These are phyloP conservation scores for Pseudogymnoascus sp. DNA, from an alignment of 2,329 filamentous ascomycete species.

Conservation along the genomic window DNA sequence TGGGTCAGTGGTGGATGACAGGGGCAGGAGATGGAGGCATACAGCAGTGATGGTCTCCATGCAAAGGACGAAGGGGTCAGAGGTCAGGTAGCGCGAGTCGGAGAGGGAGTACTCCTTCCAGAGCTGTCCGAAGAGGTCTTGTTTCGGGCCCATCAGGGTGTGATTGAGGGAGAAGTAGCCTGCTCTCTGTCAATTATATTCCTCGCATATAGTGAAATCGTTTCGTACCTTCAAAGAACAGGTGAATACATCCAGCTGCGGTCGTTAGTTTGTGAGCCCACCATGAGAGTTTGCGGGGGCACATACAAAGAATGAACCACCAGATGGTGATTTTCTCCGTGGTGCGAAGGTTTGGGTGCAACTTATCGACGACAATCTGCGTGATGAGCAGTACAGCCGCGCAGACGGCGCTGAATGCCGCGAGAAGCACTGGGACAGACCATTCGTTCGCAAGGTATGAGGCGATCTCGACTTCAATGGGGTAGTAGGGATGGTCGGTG, in stretches of 20 bases:
- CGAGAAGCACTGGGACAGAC: slow-evolving; percentile 48
- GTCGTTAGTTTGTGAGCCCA: neutral
- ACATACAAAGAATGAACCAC: slow-evolving; percentile 69
- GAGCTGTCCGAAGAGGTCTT: slow-evolving; percentile 41
- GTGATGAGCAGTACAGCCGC: slow-evolving; percentile 48
- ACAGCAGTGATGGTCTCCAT: slow-evolving; percentile 47
- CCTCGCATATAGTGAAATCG: neutral
- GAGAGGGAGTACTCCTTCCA: slow-evolving; percentile 52
- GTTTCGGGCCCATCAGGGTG: slow-evolving; percentile 31
- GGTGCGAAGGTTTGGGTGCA: slow-evolving; percentile 42
- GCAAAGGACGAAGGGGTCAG: slow-evolving; percentile 44
- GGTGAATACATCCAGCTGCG: slow-evolving; percentile 24
- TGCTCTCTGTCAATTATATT: slow-evolving; percentile 1
- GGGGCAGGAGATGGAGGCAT: neutral
- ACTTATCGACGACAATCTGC: slow-evolving; percentile 41
- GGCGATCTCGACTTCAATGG: slow-evolving; percentile 50
- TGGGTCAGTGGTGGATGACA: neutral
- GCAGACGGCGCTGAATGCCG: slow-evolving; percentile 49
- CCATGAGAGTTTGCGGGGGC: slow-evolving; percentile 22
- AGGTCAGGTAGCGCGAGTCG: slow-evolving; percentile 46
- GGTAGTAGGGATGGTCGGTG: slow-evolving; percentile 60
- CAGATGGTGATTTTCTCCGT: slow-evolving; percentile 52
- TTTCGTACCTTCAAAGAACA: slow-evolving; percentile 27
- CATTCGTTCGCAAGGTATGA: slow-evolving; percentile 60
- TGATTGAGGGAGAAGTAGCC: slow-evolving; percentile 42